Percentiles rank a stretch among this genome's conserved stretches.
phyloP scores from a whole-genome alignment of 2,329 filamentous ascomycete genomes.

The Botrytis aclada region DNA sequence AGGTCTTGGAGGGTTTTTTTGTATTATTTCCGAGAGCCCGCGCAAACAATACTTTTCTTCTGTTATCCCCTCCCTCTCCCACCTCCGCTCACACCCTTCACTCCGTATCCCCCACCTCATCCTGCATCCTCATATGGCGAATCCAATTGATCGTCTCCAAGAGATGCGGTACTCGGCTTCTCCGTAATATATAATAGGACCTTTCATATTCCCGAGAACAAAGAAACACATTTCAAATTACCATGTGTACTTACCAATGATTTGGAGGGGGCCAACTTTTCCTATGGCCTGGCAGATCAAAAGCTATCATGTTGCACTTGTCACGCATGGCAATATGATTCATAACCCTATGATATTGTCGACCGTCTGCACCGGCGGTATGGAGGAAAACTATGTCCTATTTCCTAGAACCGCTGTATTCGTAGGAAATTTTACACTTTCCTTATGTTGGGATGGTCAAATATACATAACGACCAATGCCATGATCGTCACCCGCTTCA shows the following conservation, averaged over 20 bases:
- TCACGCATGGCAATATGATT: slow-evolving; percentile 47
- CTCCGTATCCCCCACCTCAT: neutral
- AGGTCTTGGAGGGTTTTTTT: no score
- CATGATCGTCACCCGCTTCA: slow-evolving; percentile 42
- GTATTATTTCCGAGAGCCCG: no score
- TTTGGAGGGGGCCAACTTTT: slow-evolving; percentile 45
- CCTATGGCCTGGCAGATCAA: slow-evolving; percentile 50
- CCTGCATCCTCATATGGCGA: neutral
- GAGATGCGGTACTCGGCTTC: neutral
- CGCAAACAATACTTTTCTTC: neutral
- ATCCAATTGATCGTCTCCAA: slow-evolving; percentile 9
- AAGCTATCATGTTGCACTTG: slow-evolving; percentile 48
- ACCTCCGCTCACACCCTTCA: neutral
- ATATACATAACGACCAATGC: slow-evolving; percentile 48
- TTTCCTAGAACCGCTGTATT: slow-evolving; percentile 45
- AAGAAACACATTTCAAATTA: neutral
- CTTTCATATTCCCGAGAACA: neutral
- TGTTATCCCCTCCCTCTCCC: no score
- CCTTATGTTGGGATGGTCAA: slow-evolving; percentile 47
- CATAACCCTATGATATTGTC: slow-evolving; percentile 52
- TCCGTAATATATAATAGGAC: neutral
- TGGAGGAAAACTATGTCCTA: slow-evolving; percentile 47
- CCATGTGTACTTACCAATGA: slow-evolving; percentile 26
- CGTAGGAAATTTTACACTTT: slow-evolving; percentile 49
- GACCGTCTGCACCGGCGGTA: slow-evolving; percentile 46